Evolutionary conservation across 306 rosid species (phyloP), one percentile per base, ranked within the genome.

Genomic region (Psophocarpus tetragonolobus): DNA sequence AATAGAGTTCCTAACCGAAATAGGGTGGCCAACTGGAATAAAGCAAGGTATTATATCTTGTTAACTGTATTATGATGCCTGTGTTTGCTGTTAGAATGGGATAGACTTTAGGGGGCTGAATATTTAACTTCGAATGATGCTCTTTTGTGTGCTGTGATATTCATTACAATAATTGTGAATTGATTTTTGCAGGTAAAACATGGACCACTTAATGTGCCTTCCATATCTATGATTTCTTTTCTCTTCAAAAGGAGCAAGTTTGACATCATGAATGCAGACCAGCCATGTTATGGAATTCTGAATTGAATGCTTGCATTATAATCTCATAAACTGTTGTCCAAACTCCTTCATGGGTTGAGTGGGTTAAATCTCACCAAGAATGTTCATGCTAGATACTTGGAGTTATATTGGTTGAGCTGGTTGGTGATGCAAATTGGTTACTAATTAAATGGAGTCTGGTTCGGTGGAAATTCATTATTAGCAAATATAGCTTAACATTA

Each of bases 21-120:
- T 82, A 81, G 82, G 88, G 60, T 54, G 42, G 83, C 91, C 78
- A 88, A 78, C 88, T 88, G 91, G 96, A 96, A 85, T 69, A 87
- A 86, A 89, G 35, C 94, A 91, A 92, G 99, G 99, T 95, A 87
- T 68, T 29, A 4, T 48, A 21, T 79, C 54, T 45, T 73, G 12
- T 63, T 69, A 17, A 20, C 24, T 77, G 20, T 23, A 36, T 30
- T 41, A 10, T 66, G 38, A 8, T n/a, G 8, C 45, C 26, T 6
- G 1, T 66, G 33, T 44, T 76, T 47, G 12, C 36, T n/a, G 15
- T 11, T 74, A 26, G 68, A 74, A 68, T 27, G 51, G 24, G 30
- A 65, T 63, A 56, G 29, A 23, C 32, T 33, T 27, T 51, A 17
- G 10, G 4, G 47, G 53, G 30, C 5, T 39, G 13, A 44, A 41